Base-by-base conservation (phyloP, 768 basidiomycete species). In the Mycena capillaripes region DNA sequence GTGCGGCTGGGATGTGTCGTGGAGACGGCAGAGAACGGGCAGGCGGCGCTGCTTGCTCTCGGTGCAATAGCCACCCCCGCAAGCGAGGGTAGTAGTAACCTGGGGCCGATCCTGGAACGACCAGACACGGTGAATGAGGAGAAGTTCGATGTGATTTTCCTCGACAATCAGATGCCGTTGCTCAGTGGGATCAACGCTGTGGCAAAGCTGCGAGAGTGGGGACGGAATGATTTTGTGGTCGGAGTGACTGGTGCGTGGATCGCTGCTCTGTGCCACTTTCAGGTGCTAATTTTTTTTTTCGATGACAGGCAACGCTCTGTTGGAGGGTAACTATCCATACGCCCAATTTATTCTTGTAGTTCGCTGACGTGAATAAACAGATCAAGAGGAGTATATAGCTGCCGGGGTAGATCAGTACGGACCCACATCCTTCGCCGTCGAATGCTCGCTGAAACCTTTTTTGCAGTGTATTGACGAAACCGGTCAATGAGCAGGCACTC, bases 101-200 rank as follows among this genome's bases (percentile, higher is more conserved):
- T 17, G 19, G 82, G 80, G 19, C 85, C 85, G 14, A 84, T 85
- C 27, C 71, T 84, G 69, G 85, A 87, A 74, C 82, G 82, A 70
- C 78, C 78, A 44, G 27, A 70, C 11, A 52, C 50, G n/a, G 30
- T 56, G 70, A 36, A 60, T 70, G 74, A 80, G 55, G 83, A 86
- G 71, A 86, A 81, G 72, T 89, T 80, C 76, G 86, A 86, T 23
- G 82, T 89, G 1, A 80, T 89, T 48, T 90, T 89, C 70, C 78
- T 90, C 77, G 89, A 89, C 66, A 96, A 97, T 79, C 94, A 95
- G 81, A 96, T 96, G 93, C 93, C 92, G 11, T 83, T 94, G 23
- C 86, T 95, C 85, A 92, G 92, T 71, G 96, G 96, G 19, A 78
- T 95, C 53, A 89, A 91, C 69, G 87, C 89, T 23, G 90, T 95